Conservation (phyloP, 192 early-diverging fungal genomes). For the Entomortierella chlamydospora region DNA sequence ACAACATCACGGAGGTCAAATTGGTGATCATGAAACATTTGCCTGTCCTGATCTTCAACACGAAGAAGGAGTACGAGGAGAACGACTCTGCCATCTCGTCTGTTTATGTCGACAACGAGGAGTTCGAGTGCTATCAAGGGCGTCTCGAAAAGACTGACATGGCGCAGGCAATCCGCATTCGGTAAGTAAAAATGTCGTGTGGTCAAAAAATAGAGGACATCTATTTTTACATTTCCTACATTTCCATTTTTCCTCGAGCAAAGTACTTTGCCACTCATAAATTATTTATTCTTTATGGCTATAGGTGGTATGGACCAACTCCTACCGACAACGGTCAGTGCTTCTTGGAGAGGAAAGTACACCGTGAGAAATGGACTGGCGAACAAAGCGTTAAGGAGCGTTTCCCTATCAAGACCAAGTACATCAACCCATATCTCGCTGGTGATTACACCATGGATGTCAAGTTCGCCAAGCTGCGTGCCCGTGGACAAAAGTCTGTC, state of each 20-base stretch:
- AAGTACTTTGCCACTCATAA: neutral
- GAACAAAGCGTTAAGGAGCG: slow-evolving; percentile 94
- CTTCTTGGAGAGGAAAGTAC: slow-evolving; percentile 77
- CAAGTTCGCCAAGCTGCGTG: slow-evolving; percentile 81
- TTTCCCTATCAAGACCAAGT: slow-evolving; percentile 94
- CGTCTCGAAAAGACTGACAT: slow-evolving; percentile 89
- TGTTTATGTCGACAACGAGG: slow-evolving; percentile 93
- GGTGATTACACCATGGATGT: slow-evolving; percentile 83
- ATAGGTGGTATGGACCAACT: slow-evolving; percentile 89
- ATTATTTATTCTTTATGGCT: neutral
- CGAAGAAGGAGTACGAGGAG: slow-evolving; percentile 64
- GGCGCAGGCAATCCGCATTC: slow-evolving; percentile 90
- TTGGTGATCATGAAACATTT: slow-evolving; percentile 89
- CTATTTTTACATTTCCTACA: neutral
- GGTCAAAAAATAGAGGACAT: too few relatives aligned
- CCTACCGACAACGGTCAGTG: slow-evolving; percentile 72
- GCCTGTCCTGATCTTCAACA: slow-evolving; percentile 90
- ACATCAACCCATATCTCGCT: slow-evolving; percentile 85
- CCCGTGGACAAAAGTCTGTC: slow-evolving; percentile 76
- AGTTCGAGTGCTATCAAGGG: slow-evolving; percentile 89
- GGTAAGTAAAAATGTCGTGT: too few relatives aligned
- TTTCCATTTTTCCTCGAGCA: neutral
- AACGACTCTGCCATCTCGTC: slow-evolving; percentile 92
- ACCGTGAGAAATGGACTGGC: slow-evolving; percentile 54
- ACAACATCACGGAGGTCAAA: slow-evolving; percentile 95